Evolutionary conservation across 139 green algal genomes (phyloP), one percentile per base, ranked within the genome.

Genomic region (Coelastrella sp.): DNA sequence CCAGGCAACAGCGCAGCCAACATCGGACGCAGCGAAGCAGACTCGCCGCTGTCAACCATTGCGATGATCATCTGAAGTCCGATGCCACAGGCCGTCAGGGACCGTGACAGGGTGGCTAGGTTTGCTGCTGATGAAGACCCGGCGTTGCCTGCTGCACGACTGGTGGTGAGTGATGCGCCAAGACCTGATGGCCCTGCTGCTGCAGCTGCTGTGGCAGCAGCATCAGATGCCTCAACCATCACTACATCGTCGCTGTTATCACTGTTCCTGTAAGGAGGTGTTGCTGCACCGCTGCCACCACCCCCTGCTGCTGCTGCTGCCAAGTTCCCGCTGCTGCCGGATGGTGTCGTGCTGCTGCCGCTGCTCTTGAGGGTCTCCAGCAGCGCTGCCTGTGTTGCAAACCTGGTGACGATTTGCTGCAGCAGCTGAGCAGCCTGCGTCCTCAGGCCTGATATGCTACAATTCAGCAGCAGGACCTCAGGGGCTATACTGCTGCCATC

Each of bases 1-100:
- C 91, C 89, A 17, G 93, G 93, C 89, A 98, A 93, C 86, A 97
- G 79, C 17, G 65, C 78, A 47, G 96, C 83, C 77, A 98, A 88
- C 73, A 92, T 79, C 66, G 94, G 82, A 13, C 92, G 85, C 87
- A 97, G 83, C 0, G 11, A 47, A 5, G 83, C 79, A 3, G 84
- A 85, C 58, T 96, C 92, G 4, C 94, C 93, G 32, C 76, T 78
- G 0, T 90, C 73, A 64, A 95, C 57, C 3, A 89, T 91, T n/a
- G 91, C 54, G 0, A 91, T 73, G 74, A 95, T 71, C 20, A 95
- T 80, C 87, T 95, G 87, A 81, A 96, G 47, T 11, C 88, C 93
- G 4, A 94, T 10, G 57, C 93, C 89, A 76, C 95, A 86, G 65
- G 79, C 73, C 14, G 87, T 78, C 75, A 88, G 83, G 6, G 68